A percentile compares a stretch with the other conserved stretches of the same genome.
Conservation (phyloP, 1,139 yeast species). For the Ogataea hybrid region DNA sequence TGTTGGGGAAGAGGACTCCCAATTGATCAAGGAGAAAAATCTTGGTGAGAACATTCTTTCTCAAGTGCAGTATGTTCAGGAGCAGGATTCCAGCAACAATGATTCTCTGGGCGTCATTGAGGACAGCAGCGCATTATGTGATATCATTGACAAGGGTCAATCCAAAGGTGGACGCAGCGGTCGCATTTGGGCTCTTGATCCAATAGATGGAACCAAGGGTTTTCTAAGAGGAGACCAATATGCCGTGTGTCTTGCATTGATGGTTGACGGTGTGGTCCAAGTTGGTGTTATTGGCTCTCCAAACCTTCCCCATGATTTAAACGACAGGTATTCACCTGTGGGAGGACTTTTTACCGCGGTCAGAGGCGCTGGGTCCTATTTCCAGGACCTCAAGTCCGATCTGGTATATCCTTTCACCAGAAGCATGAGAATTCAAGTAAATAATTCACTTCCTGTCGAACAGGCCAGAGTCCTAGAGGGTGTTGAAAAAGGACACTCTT, state of each 20-base stretch:
- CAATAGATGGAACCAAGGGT: slow-evolving; percentile 98
- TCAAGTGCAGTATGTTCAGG: slow-evolving; percentile 48
- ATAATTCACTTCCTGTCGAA: slow-evolving; percentile 40
- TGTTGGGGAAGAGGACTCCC: slow-evolving; percentile 94
- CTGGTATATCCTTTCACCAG: slow-evolving; percentile 38
- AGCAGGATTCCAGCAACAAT: slow-evolving; percentile 29
- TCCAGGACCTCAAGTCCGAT: slow-evolving; percentile 42
- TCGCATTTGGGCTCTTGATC: slow-evolving; percentile 95
- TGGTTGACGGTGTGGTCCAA: slow-evolving; percentile 80
- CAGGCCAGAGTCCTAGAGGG: slow-evolving; percentile 82
- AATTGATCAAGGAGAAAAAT: slow-evolving; percentile 47
- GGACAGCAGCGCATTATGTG: slow-evolving; percentile 50
- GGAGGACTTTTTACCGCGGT: slow-evolving; percentile 83
- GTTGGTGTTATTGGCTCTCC: slow-evolving; percentile 98
- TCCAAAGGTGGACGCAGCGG: slow-evolving; percentile 76
- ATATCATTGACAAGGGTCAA: slow-evolving; percentile 75
- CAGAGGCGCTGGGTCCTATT: slow-evolving; percentile 70
- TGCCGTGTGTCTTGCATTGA: slow-evolving; percentile 90
- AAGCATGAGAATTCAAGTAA: slow-evolving; percentile 39
- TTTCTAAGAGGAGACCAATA: slow-evolving; percentile 94
- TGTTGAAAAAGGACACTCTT: slow-evolving; percentile 95
- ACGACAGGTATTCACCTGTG: slow-evolving; percentile 33
- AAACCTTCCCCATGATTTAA: slow-evolving; percentile 60
- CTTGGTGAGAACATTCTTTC: slow-evolving; percentile 49
- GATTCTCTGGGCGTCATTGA: slow-evolving; percentile 41